Conservation (phyloP, 1,284 basidiomycete genomes). For the Irpex sp. region DNA sequence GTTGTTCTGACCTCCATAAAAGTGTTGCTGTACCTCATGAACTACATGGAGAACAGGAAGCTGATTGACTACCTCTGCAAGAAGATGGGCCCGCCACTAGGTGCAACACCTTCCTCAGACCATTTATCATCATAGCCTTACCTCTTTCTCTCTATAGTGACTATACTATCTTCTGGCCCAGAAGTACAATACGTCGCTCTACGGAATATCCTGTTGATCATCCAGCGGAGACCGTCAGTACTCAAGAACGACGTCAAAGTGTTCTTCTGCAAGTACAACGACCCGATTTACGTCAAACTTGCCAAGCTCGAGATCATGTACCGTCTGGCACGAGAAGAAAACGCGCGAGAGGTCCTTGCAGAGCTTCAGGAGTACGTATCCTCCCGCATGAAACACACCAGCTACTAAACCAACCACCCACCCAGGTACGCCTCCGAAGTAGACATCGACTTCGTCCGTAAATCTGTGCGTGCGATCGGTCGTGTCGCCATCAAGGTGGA, state of each 20-base stretch:
- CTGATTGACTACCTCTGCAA: constrained; percentile 89
- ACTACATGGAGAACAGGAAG: constrained; percentile 92
- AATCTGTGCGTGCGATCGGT: constrained; percentile 95
- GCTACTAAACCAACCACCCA: constrained; percentile 6
- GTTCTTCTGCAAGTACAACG: constrained; percentile 99
- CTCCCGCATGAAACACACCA: not conserved
- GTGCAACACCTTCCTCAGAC: constrained; percentile 38
- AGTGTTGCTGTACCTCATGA: constrained; percentile 95
- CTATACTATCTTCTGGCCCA: constrained; percentile 91
- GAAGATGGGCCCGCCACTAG: constrained; percentile 96
- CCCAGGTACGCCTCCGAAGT: constrained; percentile 95
- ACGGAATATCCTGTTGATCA: constrained; percentile 94
- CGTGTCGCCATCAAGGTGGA: constrained; percentile 97
- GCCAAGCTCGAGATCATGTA: constrained; percentile 99
- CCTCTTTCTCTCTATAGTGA: constrained; percentile 54
- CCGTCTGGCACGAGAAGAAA: constrained; percentile 86
- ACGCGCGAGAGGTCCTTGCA: constrained; percentile 87
- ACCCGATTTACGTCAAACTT: constrained; percentile 98
- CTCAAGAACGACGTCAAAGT: constrained; percentile 97
- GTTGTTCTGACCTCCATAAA: constrained; percentile 95
- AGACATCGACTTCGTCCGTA: constrained; percentile 96
- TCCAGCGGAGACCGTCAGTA: constrained; percentile 90
- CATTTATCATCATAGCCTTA: not conserved
- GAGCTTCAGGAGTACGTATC: constrained; percentile 83
- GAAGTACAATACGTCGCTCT: constrained; percentile 99